Evolutionary conservation across 768 basidiomycete genomes (phyloP).

Genomic region (Tylopilus felleus): DNA sequence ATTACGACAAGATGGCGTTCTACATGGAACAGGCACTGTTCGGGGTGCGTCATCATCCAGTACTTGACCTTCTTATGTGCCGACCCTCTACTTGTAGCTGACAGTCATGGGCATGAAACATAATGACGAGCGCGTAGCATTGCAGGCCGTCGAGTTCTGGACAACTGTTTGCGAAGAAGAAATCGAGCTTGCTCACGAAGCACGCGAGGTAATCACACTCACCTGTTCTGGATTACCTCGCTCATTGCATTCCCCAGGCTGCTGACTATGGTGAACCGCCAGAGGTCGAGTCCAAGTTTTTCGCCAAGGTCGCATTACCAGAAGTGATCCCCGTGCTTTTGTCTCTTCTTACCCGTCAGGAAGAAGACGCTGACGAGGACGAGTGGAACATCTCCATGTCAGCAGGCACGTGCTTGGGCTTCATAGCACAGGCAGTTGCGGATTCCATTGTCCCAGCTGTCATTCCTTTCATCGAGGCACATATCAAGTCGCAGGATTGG

Average conservation of each 20-base stretch:
- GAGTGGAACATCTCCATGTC: constrained; percentile 99
- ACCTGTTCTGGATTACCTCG: not conserved
- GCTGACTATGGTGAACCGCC: constrained; percentile 86
- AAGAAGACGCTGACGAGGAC: constrained; percentile 96
- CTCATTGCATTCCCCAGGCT: constrained; percentile 49
- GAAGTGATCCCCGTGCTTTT: constrained; percentile 95
- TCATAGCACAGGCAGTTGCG: constrained; percentile 86
- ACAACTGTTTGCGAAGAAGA: constrained; percentile 99
- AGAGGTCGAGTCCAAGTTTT: constrained; percentile 82
- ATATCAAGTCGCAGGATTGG: constrained; percentile 93
- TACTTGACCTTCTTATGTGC: constrained; percentile 3
- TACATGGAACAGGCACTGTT: constrained; percentile 99
- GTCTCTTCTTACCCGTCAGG: constrained; percentile 83
- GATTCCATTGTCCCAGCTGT: constrained; percentile 90
- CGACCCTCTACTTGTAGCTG: constrained; percentile 48
- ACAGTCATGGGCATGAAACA: constrained; percentile 99
- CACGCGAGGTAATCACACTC: constrained; percentile 66
- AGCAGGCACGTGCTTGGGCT: constrained; percentile 84
- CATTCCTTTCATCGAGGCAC: constrained; percentile 96
- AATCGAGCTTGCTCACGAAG: constrained; percentile 86
- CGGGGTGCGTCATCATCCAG: constrained; percentile 58
- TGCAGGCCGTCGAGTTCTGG: constrained; percentile 99
- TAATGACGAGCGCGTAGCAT: constrained; percentile 81
- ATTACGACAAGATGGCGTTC: constrained; percentile 98
- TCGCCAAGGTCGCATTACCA: constrained; percentile 90